Base-by-base conservation (phyloP, 148 eudicot genomes). In the Cornus suecica region DNA sequence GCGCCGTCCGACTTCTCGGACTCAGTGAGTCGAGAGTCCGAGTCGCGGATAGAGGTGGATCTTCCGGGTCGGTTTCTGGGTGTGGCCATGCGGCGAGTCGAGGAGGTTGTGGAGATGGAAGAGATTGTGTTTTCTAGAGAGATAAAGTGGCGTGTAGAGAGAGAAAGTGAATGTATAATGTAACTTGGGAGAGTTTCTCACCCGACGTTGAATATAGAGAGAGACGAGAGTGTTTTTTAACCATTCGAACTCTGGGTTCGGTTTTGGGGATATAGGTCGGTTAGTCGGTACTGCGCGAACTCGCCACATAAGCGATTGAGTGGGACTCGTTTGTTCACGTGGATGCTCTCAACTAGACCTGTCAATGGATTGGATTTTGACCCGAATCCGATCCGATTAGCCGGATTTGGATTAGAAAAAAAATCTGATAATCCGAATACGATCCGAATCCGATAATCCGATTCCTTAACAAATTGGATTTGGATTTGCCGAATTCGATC, bases 1-100 rank as follows among this genome's bases (percentile, higher is more conserved):
- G 93, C 76, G 78, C 87, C 90, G 28, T 91, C 93, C 66, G 89
- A 80, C 73, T 79, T 85, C 70, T 91, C 98, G 16, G 92, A 73
- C 71, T 87, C 94, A 25, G 89, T 81, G 65, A 88, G 80, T 9
- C 87, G 86, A 31, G 79, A 42, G 65, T 80, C 93, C 24, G 88
- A 65, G 20, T 81, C 86, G 27, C 76, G 87, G 27, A 77, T 65
- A 69, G 90, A 65, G 14, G 84, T 64, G 29, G 82, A 68, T 73
- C 80, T 80, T 5, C 71, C 76, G 26, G 84, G 45, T 25, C 89
- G 80, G n/a, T 79, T 30, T 78, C 78, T 80, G 5, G 87, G 70
- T 66, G 81, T 83, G 70, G 89, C 80, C 92, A 89, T 89, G 61
- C 69, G 77, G 65, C 70, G 51, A 61, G 34, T 63, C 37, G 69